A percentile compares a stretch with the other conserved stretches of the same genome.
Conservation (phyloP, 176 grass and related monocot genomes). For the Oryza rufipogon region DNA sequence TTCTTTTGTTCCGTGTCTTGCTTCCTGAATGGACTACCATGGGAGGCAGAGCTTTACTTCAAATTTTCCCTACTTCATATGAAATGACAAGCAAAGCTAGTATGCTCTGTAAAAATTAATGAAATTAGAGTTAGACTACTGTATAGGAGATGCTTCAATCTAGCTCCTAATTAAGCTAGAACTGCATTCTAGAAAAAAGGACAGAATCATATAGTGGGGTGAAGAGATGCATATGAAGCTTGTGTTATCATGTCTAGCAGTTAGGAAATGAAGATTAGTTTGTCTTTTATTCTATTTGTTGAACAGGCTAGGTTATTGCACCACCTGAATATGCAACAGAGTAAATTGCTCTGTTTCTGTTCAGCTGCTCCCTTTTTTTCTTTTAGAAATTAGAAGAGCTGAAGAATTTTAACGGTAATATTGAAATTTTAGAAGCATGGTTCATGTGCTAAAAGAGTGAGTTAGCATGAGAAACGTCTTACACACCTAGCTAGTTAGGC, state of each 20-base stretch:
- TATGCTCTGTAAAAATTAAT: not conserved
- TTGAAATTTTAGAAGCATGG: not conserved
- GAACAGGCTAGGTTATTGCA: constrained; percentile 12
- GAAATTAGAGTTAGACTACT: not conserved
- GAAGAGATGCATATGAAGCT: not conserved
- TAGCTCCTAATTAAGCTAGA: not conserved
- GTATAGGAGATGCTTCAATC: not conserved
- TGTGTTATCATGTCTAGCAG: not conserved
- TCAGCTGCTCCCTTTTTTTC: not conserved
- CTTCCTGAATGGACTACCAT: not conserved
- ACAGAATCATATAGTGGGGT: not conserved
- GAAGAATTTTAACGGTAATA: not conserved
- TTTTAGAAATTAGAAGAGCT: not conserved
- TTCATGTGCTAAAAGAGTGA: not conserved
- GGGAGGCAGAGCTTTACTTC: not conserved
- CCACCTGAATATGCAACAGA: not conserved
- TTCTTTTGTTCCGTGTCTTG: not conserved
- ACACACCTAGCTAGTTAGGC: not conserved
- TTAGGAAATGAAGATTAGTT: not conserved
- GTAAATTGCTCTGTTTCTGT: not conserved
- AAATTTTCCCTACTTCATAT: not conserved
- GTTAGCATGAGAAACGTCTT: constrained; percentile 11
- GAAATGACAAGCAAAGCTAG: not conserved
- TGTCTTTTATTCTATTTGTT: not conserved
- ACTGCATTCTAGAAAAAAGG: not conserved